These are phyloP conservation scores for Penicillium concentricum DNA, from an alignment of 2,329 filamentous ascomycete genomes.

Conservation along the genomic window DNA sequence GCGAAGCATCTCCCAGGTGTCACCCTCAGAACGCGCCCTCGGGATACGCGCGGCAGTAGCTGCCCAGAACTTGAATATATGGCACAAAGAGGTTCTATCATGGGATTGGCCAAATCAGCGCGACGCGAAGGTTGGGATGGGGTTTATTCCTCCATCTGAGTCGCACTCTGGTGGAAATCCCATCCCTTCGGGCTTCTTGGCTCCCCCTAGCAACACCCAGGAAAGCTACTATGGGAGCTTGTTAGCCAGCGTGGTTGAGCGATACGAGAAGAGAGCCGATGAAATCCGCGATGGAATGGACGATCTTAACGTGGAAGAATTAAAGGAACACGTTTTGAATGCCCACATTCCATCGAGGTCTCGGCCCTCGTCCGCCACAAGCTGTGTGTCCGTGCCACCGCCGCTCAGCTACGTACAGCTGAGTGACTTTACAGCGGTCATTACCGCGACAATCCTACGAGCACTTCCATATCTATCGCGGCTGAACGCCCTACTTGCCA, in stretches of 20 bases:
- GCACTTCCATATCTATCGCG: conserved; percentile 77
- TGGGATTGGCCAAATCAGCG: conserved; percentile 57
- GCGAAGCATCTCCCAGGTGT: conserved; percentile 56
- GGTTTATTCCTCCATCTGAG: conserved; percentile 39
- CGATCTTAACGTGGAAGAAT: conserved; percentile 60
- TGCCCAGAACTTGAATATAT: conserved; percentile 58
- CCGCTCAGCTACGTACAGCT: conserved; percentile 63
- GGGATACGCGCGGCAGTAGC: conserved; percentile 60
- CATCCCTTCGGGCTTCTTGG: background rate
- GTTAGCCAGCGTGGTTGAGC: conserved; percentile 59
- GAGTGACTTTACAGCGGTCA: conserved; percentile 84
- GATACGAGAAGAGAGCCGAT: conserved; percentile 71
- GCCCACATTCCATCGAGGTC: conserved; percentile 69
- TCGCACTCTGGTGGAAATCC: background rate
- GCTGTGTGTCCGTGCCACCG: conserved; percentile 43
- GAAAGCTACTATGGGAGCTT: conserved; percentile 69
- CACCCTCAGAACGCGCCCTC: conserved; percentile 57
- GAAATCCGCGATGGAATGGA: conserved; percentile 61
- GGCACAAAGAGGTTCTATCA: conserved; percentile 57
- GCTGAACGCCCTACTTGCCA: conserved; percentile 68
- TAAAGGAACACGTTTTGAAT: conserved; percentile 83
- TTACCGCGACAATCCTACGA: conserved; percentile 89
- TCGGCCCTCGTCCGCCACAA: conserved; percentile 50
- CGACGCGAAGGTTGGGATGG: conserved; percentile 41
- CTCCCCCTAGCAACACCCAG: conserved; percentile 14